Conservation (phyloP, 495 filamentous ascomycete species). For the Saxispiralis lemnorum region DNA sequence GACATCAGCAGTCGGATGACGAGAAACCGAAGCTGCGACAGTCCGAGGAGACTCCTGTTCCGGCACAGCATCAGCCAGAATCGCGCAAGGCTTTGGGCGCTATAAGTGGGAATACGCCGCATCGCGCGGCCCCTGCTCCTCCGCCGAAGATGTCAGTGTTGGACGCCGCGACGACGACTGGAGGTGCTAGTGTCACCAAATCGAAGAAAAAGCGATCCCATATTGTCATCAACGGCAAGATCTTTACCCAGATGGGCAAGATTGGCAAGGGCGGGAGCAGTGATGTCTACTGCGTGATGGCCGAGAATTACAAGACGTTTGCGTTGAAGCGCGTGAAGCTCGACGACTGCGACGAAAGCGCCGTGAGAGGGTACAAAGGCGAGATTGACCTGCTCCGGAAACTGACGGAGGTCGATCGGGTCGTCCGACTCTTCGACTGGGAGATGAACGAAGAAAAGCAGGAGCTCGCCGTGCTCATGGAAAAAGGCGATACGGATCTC, state of each 20-base stretch:
- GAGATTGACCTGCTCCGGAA: slow-evolving; percentile 85
- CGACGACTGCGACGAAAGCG: slow-evolving; percentile 68
- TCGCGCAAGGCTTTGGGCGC: slow-evolving; percentile 52
- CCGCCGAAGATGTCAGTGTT: slow-evolving; percentile 89
- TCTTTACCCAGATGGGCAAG: slow-evolving; percentile 71
- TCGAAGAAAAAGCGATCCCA: slow-evolving; percentile 56
- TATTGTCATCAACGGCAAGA: slow-evolving; percentile 76
- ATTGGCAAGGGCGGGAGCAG: slow-evolving; percentile 84
- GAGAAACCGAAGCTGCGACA: slow-evolving; percentile 13
- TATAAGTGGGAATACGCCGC: slow-evolving; percentile 60
- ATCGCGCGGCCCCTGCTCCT: slow-evolving; percentile 44
- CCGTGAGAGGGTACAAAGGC: slow-evolving; percentile 79
- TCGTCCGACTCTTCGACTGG: slow-evolving; percentile 78
- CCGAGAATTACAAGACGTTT: slow-evolving; percentile 86
- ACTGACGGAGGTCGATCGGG: slow-evolving; percentile 65
- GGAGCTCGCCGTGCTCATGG: slow-evolving; percentile 82
- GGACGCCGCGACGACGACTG: slow-evolving; percentile 73
- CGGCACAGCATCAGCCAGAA: slow-evolving; percentile 7
- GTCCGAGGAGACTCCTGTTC: slow-evolving; percentile 14
- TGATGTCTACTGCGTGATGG: slow-evolving; percentile 90
- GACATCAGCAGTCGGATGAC: slow-evolving; percentile 34
- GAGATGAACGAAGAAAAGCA: slow-evolving; percentile 83
- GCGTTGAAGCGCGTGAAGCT: slow-evolving; percentile 85
- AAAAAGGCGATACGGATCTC: slow-evolving; percentile 90
- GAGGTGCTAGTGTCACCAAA: slow-evolving; percentile 57